Evolutionary conservation across 495 filamentous ascomycete genomes (phyloP), one percentile per base, ranked within the genome.

Genomic region (Neurospora sp.): DNA sequence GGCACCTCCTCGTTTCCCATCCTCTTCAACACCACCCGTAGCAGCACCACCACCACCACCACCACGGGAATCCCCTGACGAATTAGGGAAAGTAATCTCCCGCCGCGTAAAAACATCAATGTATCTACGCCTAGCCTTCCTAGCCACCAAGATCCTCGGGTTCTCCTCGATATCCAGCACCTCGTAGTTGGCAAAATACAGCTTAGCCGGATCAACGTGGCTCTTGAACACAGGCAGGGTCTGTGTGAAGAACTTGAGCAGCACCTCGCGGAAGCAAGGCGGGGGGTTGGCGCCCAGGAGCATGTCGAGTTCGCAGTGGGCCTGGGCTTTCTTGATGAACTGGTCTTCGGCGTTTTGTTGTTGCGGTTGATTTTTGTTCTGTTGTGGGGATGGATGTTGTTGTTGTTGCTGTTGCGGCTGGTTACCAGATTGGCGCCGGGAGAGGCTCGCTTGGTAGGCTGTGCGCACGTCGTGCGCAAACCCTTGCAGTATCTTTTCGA

Each of bases 161-260:
- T 79, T 79, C 35, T 88, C 84, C 16, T 83, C 79, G 7, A 87
- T 78, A 71, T 87, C 85, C 62, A 89, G 81, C 70, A 87, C 71
- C 27, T 76, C 75, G 70, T 84, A 88, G 72, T 87, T 83, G 7
- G 81, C 82, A 77, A 88, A 88, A 74, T 85, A 87, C 10, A 89
- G 76, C 79, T 80, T 81, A 6, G 83, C 80, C 39, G 83, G 82
- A 46, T 87, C 82, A 46, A 83, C 83, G 39, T 79, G 79, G 12
- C 70, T 72, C 20, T 80, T 78, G 69, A 87, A 86, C 6, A 79
- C 77, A 4, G 70, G 78, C 8, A 89, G 77, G 7, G 83, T 82
- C 42, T 76, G 76, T 31, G 74, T 74, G 77, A 88, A 88, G 39
- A 89, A 81, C 72, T 84, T 82, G 10, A 76, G 74, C 31, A 89